Evolutionary conservation across 2,329 filamentous ascomycete genomes (phyloP).

Genomic region (Chaetomium strumarium): DNA sequence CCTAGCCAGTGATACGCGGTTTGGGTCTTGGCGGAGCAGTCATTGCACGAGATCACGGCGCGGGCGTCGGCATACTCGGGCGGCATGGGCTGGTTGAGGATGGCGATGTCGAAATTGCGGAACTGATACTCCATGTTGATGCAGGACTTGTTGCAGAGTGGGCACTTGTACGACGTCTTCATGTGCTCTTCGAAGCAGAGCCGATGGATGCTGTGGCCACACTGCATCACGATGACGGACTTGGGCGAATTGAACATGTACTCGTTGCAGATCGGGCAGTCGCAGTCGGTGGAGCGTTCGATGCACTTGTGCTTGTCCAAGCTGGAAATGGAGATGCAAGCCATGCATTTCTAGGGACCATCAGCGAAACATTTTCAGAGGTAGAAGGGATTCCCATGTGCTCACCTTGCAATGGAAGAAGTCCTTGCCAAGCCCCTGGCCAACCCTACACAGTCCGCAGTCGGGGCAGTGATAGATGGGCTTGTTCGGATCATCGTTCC

Average conservation of each 20-base stretch:
- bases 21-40: constrained; percentile 82
- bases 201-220: constrained; percentile 92
- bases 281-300: constrained; percentile 86
- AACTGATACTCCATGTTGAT: constrained; percentile 97
- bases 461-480: constrained; percentile 95
- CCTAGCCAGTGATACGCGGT: constrained; percentile 93
- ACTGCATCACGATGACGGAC: constrained; percentile 88
- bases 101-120: constrained; percentile 80
- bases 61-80: constrained; percentile 70
- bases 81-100: constrained; percentile 88
- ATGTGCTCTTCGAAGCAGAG: constrained; percentile 85
- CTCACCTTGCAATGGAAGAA: constrained; percentile 95
- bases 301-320: constrained; percentile 93
- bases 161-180: constrained; percentile 87
- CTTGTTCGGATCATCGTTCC: constrained; percentile 88
- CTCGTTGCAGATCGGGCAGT: constrained; percentile 94
- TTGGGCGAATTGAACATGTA: constrained; percentile 91
- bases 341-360: constrained; percentile 68
- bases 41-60: constrained; percentile 86
- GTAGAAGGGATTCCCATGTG: too few species aligned
- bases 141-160: constrained; percentile 93
- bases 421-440: constrained; percentile 87
- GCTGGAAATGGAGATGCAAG: constrained; percentile 84
- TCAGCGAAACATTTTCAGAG: background rate
- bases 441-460: constrained; percentile 90